Evolutionary conservation across 2,329 filamentous ascomycete genomes (phyloP).

Genomic region (Penicillium sp.): DNA sequence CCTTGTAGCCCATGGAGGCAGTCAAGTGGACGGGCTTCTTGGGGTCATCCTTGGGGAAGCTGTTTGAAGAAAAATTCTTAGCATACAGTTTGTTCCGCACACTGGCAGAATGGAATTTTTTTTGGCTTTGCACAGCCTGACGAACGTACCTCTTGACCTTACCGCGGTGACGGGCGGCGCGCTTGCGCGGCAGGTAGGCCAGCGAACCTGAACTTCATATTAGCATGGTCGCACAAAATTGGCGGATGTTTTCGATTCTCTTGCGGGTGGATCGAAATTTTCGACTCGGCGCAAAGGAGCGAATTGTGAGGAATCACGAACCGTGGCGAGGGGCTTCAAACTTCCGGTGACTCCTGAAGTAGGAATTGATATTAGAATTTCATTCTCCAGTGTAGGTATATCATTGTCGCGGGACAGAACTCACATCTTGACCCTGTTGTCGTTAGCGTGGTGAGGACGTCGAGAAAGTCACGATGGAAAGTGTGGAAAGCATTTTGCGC

Average conservation of each 20-base stretch:
- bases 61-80: constrained; percentile 40
- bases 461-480: constrained; percentile 38
- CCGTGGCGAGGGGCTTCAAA: constrained; percentile 92
- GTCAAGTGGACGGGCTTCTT: constrained; percentile 99
- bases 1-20: constrained; percentile 98
- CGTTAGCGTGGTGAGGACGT: constrained; percentile 35
- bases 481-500: constrained; percentile 35
- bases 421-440: constrained; percentile 46
- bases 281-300: constrained; percentile 45
- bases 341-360: constrained; percentile 54
- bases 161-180: constrained; percentile 86
- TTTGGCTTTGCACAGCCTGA: not conserved
- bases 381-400: not conserved
- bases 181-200: constrained; percentile 83
- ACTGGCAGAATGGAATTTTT: constrained; percentile 9
- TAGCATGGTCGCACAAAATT: constrained; percentile 27
- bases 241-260: constrained; percentile 6
- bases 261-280: constrained; percentile 18
- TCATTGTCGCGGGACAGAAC: constrained; percentile 17
- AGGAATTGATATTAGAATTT: constrained; percentile 24
- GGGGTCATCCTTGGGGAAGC: constrained; percentile 99
- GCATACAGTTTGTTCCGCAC: constrained; percentile 18
- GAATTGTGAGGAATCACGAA: constrained; percentile 57
- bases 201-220: constrained; percentile 54
- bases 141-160: constrained; percentile 90